phyloP scores from a whole-genome alignment of 2,329 filamentous ascomycete genomes.

The Endocalyx cinctus region DNA sequence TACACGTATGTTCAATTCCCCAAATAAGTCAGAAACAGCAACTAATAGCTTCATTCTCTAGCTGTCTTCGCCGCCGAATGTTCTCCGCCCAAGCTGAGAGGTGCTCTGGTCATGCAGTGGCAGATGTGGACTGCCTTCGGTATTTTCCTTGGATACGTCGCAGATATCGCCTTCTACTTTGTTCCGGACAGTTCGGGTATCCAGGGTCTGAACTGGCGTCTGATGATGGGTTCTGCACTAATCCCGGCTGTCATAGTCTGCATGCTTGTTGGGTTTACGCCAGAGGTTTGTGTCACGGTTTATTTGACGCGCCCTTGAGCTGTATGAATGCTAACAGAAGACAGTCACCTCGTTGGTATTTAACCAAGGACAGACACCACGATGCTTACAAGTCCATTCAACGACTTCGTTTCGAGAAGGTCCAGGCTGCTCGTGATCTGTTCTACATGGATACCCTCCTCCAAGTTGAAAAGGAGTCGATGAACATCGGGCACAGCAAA shows the following conservation, averaged over 20 bases:
- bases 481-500: conserved; percentile 44
- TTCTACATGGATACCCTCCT: conserved; percentile 56
- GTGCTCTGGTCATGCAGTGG: conserved; percentile 71
- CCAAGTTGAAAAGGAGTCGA: conserved; percentile 49
- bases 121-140: conserved; percentile 53
- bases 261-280: conserved; percentile 42
- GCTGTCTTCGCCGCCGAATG: conserved; percentile 68
- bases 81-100: conserved; percentile 58
- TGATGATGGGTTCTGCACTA: conserved; percentile 66
- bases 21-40: background rate
- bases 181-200: conserved; percentile 48
- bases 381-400: conserved; percentile 45
- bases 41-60: conserved; percentile 1
- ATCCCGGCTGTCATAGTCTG: conserved; percentile 56
- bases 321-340: conserved; percentile 5
- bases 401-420: conserved; percentile 43
- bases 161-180: conserved; percentile 57
- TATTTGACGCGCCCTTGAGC: background rate
- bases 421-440: conserved; percentile 52
- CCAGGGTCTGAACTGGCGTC: conserved; percentile 58
- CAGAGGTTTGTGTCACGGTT: conserved; percentile 28
- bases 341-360: conserved; percentile 33
- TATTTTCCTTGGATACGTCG: conserved; percentile 55
- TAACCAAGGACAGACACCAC: conserved; percentile 40
- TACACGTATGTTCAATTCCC: conserved; percentile 33